Evolutionary conservation across 306 rosid genomes (phyloP).

Genomic region (Trifolium fragiferum): DNA sequence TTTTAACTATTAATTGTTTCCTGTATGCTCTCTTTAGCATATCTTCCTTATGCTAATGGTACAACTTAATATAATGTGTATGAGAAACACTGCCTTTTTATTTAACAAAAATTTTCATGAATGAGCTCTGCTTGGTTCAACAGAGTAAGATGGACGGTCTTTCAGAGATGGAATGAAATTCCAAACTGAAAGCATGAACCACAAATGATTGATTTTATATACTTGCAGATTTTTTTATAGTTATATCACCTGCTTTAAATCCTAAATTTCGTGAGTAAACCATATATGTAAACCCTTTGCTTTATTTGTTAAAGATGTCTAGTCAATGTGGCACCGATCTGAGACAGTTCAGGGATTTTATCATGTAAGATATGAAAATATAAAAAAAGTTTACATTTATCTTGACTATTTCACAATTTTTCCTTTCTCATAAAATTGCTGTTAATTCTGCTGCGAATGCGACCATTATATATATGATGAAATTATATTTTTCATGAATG

Average conservation of each 20-base stretch:
- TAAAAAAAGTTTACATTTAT: not conserved
- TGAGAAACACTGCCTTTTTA: constrained; percentile 23
- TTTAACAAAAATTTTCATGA: not conserved
- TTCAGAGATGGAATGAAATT: no score
- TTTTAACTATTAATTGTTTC: constrained; percentile 26
- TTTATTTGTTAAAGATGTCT: constrained; percentile 14
- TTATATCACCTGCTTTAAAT: not conserved
- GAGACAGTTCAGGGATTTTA: constrained; percentile 26
- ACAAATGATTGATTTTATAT: no score
- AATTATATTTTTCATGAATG: constrained; percentile 22
- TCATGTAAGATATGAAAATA: constrained; percentile 27
- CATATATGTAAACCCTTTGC: constrained; percentile 2
- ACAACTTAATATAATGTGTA: constrained; percentile 62
- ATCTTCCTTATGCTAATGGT: constrained; percentile 3
- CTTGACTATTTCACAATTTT: constrained; percentile 27
- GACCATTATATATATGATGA: constrained; percentile 24
- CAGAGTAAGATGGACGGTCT: no score
- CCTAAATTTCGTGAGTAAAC: not conserved
- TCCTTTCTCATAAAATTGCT: constrained; percentile 18
- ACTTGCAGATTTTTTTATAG: no score
- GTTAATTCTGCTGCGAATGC: constrained; percentile 1
- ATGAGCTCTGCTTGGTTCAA: not conserved
- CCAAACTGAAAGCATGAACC: no score
- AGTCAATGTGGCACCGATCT: constrained; percentile 4
- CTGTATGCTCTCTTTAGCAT: not conserved